phyloP scores from a whole-genome alignment of 805 yeast species.

The Candida golubevii region DNA sequence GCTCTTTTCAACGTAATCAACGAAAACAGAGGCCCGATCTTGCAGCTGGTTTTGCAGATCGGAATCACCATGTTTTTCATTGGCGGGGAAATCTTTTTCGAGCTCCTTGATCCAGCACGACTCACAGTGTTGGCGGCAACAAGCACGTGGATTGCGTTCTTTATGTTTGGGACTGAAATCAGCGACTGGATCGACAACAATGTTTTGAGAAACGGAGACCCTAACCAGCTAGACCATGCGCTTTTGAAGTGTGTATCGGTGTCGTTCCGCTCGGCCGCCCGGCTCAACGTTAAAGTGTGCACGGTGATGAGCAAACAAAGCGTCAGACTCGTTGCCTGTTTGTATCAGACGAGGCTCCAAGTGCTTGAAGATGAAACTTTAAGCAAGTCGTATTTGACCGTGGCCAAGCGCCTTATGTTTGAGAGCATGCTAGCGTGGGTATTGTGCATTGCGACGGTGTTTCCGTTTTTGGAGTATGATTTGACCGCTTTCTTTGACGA shows the following conservation, averaged over 20 bases:
- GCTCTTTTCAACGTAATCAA: background rate
- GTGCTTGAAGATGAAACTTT: conserved; percentile 3
- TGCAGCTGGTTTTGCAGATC: conserved; percentile 6
- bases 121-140: conserved; percentile 3
- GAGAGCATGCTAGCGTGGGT: conserved; percentile 1
- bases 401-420: background rate
- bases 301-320: background rate
- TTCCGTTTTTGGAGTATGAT: conserved; percentile 2
- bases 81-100: conserved; percentile 5
- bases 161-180: conserved; percentile 11
- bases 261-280: conserved; percentile 4
- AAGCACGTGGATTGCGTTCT: conserved; percentile 2
- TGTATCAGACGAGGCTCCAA: conserved; percentile 7
- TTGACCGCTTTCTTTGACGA: background rate
- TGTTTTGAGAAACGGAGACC: conserved; percentile 7
- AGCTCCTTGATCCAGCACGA: conserved; percentile 5
- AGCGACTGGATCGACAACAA: conserved; percentile 14
- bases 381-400: background rate
- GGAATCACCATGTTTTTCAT: conserved; percentile 4
- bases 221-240: conserved; percentile 6
- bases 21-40: conserved; percentile 1
- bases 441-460: conserved; percentile 1
- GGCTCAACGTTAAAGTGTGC: background rate
- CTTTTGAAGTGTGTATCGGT: conserved; percentile 3
- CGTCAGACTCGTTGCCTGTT: background rate